phyloP scores from a whole-genome alignment of 164 flowering plant genomes.

The Hamamelis virginiana region DNA sequence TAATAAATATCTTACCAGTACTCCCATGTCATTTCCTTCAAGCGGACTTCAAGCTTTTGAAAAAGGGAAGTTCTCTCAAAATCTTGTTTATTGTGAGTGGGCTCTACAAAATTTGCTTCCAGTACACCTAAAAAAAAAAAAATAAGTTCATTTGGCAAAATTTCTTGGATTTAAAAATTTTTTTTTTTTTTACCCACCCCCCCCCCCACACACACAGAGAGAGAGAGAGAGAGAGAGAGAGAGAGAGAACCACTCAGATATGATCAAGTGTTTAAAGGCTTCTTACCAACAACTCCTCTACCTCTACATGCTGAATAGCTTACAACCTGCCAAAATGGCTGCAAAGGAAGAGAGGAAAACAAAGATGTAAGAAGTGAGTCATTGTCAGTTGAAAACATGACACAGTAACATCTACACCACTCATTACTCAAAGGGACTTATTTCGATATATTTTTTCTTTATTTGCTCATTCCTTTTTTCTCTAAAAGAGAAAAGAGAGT shows the following conservation, averaged over 20 bases:
- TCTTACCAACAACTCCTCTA: slow-evolving; percentile 91
- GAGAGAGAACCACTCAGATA: not conserved
- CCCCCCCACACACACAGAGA: not conserved
- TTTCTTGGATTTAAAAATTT: not conserved
- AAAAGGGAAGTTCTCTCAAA: slow-evolving; percentile 86
- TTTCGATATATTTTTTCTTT: no score
- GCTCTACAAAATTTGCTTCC: slow-evolving; percentile 89
- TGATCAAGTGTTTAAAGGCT: slow-evolving; percentile 6
- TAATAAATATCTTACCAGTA: slow-evolving; percentile 62
- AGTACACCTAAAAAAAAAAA: slow-evolving; percentile 58
- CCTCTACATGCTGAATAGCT: slow-evolving; percentile 47
- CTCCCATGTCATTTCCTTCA: slow-evolving; percentile 86
- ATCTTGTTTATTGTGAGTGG: slow-evolving; percentile 94
- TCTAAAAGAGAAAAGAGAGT: no score
- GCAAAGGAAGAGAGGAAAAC: slow-evolving; percentile 19
- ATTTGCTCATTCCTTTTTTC: no score
- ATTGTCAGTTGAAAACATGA: not conserved
- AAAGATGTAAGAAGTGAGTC: not conserved
- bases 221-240: not conserved
- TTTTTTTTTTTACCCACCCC: not conserved
- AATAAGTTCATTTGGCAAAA: slow-evolving; percentile 6
- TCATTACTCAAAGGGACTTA: no score
- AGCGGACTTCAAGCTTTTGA: slow-evolving; percentile 84
- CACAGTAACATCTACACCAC: not conserved
- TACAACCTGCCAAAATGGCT: slow-evolving; percentile 94